Base-by-base conservation (phyloP, 208 protist genomes). In the Trypanosoma mega region DNA sequence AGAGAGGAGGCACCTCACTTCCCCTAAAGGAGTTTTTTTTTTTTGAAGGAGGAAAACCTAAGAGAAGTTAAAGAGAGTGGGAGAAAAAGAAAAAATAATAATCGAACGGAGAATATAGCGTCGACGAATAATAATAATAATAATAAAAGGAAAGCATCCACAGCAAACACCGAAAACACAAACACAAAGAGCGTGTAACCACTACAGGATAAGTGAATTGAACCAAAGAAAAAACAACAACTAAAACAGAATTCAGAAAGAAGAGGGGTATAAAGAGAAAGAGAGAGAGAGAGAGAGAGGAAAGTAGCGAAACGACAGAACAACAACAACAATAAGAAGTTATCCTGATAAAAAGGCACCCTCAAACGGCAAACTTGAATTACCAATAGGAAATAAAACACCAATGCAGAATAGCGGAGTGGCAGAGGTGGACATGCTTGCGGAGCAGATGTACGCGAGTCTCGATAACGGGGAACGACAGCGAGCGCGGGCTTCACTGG, bases 381-480 rank as follows among this genome's bases (percentile, higher is more conserved):
- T n/a, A 18, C 4, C 16, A 27, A 18, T 20, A 21, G 24, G 4
- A 48, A 48, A 2, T 11, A 26, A 5, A 5, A 24, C 26, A 8
- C 51, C 26, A 23, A 72, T 67, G 67, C 49, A 66, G 34, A 46
- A 14, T n/a, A 55, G 30, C 45, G 50, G 51, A 11, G 76, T 93
- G 16, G 60, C 68, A 8, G 79, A 89, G 62, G 65, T 94, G 37
- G 75, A 94, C 60, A 59, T 57, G 37, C 56, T 87, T n/a, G 70
- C 87, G 23, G 78, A 87, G 55, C 69, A 72, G 44, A 78, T 90
- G 58, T 95, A 86, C 73, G 67, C 80, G 9, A 82, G 63, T 63
- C 64, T 74, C 0, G 81, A 92, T 47, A 55, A 72, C 0, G 46
- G 51, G 9, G 63, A 33, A 12, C 76, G 89, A 24, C 78, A 78